Evolutionary conservation across 768 basidiomycete species (phyloP), one percentile per base, ranked within the genome.

Genomic region (Agaricus subrufescens): DNA sequence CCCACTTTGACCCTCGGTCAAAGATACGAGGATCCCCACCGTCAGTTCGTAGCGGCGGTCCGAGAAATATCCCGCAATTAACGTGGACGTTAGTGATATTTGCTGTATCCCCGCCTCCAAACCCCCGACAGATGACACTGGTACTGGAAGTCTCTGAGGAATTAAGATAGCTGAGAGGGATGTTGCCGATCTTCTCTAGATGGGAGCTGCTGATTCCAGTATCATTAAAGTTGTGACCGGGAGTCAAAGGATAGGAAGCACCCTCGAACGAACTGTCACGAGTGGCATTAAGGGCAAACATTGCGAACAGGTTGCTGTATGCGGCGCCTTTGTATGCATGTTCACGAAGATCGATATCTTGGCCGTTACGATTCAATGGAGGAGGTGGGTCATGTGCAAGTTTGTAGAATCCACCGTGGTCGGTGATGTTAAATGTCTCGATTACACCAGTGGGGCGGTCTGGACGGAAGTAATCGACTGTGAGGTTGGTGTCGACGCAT

Each of bases 401-500:
- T 11, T 56, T 44, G 30, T 39, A 52, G 46, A 64, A 64, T 2
- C 61, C 63, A 27, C 63, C 63, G 23, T 46, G 58, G 47, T 60
- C 63, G 25, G 52, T 54, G 9, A 65, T 56, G 47, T 59, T 63
- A 48, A 54, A 65, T 4, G 7, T 37, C 11, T 50, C 34, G 40
- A n/a, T 27, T 15, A 1, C 4, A 7, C 8, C 14, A 19, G 45
- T 29, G 5, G 50, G 50, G 29, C 34, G 14, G 8, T 23, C 19
- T 4, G 25, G 2, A 8, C 54, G 49, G 25, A 45, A 49, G 34
- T 63, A 65, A 27, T 63, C 62, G 27, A 63, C 25, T 0, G 65
- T 66, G n/a, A 66, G 29, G 40, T 64, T 66, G 3, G 63, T 62
- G 46, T 66, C 56, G 51, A 63, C 61, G 37, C 63, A 66, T 15